Evolutionary conservation across 805 yeast species (phyloP), one percentile per base, ranked within the genome.

Genomic region (Cyberlindnera samutprakarnensis): DNA sequence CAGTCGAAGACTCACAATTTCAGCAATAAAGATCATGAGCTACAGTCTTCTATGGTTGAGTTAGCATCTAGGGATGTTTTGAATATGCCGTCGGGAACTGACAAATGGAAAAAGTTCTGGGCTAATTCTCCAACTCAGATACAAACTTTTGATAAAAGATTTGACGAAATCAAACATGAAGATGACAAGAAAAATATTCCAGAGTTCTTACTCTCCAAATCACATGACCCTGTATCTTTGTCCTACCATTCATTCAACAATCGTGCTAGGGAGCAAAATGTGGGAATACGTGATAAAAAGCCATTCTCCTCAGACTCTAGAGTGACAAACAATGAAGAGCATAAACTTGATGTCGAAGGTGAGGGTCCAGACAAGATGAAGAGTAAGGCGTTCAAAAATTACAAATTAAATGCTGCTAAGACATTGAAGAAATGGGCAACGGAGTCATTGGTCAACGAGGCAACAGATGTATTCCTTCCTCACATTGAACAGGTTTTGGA

Each of bases 261-360:
- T 49, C 68, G 94, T 47, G 94, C 95, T 0, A 95, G 96, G 18
- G 80, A 70, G 35, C 94, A 85, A 18, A 90, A 90, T 50, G 59
- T 63, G 24, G 97, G 97, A 32, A 70, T 90, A 14, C 63, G 94
- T 35, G 96, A 87, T 37, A 75, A 72, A 49, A 90, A 90, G 60
- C 74, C 76, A 34, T 73, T 76, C 32, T 84, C 95, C 7, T 68
- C 78, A 1, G 97, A 90, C 54, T 70, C 88, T 1, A 72, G 97
- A 51, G 77, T 88, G 22, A 77, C 77, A 29, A 75, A 76, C 22
- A 81, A 70, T 46, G 60, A 60, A n/a, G 56, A 52, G 10, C 96
- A 88, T 53, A 61, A 64, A 37, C 62, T 63, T 11, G 96, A 88
- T 53, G 88, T 88, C 9, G 70, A 62, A 8, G 96, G 96, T 4